Conservation (phyloP, 805 yeast genomes). For the Cyberlindnera saturnus region DNA sequence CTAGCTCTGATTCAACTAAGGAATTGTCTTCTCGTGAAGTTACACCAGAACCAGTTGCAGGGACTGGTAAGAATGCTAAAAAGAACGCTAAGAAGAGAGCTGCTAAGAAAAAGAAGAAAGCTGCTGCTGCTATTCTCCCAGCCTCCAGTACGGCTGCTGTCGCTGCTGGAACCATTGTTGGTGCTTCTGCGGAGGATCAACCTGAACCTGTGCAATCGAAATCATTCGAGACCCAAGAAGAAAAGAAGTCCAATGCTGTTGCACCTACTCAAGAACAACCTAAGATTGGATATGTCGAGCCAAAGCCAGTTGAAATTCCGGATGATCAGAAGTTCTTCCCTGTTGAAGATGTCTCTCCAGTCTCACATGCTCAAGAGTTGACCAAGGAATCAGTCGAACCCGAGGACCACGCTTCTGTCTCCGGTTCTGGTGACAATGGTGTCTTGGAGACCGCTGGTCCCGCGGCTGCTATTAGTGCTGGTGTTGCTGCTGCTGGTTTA, state of each 20-base stretch:
- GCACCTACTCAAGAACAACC: not conserved
- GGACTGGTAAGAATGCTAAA: slow-evolving; percentile 14
- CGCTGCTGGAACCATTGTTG: not conserved
- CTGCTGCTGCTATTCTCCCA: slow-evolving; percentile 3
- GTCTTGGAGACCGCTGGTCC: slow-evolving; percentile 2
- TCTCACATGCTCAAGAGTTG: slow-evolving; percentile 2
- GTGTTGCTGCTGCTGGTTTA: slow-evolving; percentile 1
- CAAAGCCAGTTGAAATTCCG: slow-evolving; percentile 17
- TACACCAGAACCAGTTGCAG: slow-evolving; percentile 9
- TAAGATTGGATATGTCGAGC: slow-evolving; percentile 7
- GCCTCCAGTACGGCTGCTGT: slow-evolving; percentile 3
- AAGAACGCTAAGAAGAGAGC: slow-evolving; percentile 20
- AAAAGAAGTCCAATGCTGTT: not conserved
- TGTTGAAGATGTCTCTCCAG: slow-evolving; percentile 7
- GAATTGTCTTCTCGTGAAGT: slow-evolving; percentile 10
- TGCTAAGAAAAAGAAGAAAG: slow-evolving; percentile 18
- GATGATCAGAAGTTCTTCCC: slow-evolving; percentile 15
- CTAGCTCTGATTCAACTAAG: slow-evolving; percentile 2
- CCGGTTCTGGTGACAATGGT: not conserved
- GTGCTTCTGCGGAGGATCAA: not conserved
- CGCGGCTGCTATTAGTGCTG: slow-evolving; percentile 3
- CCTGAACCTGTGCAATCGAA: not conserved
- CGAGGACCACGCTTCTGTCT: not conserved
- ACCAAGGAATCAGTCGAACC: not conserved
- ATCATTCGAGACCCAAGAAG: not conserved